Evolutionary conservation across 2,329 filamentous ascomycete genomes (phyloP), one percentile per base, ranked within the genome.

Genomic region (Penicillium sp.): DNA sequence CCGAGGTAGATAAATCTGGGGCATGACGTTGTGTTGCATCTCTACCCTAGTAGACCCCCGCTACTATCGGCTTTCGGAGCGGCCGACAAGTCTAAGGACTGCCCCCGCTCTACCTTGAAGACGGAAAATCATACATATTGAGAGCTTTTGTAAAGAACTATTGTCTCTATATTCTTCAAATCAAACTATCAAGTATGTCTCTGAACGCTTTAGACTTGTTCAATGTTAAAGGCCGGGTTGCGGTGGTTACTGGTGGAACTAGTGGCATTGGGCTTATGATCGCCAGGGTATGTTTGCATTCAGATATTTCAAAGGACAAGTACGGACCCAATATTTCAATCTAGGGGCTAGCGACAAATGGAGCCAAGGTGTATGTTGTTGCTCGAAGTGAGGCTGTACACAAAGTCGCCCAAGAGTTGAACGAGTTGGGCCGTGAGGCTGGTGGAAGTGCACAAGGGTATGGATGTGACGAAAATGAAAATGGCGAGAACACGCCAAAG

Each of bases 211-310:
- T 45, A 2, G 52, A 65, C 31, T 52, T 73, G 10, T 72, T 72
- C 34, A 59, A 55, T 43, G 71, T 80, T 39, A 73, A 74, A 55
- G 77, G 74, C 18, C 66, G 75, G 26, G 71, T 79, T 5, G 78
- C 77, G 8, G 64, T 79, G 11, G 73, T 80, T 1, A 80, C 78
- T 1, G 77, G 76, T 10, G 70, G 70, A 8, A 76, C 71, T 42
- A 79, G 77, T 60, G 78, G 78, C 1, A 65, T 80, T 11, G 78
- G 78, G 1, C 67, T 77, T 26, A 80, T 80, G 78, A 79, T 80
- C 37, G 68, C 71, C 42, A 76, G 73, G 58, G 78, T 76, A 61
- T 51, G 49, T 24, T 3, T 3, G 42, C 18, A 14, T 23, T 14
- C 16, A 16, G 18, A 5, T 2, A n/a, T n/a, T 13, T 14, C 24